Evolutionary conservation across 2,329 filamentous ascomycete genomes (phyloP).

Genomic region (Xylariales sp.): DNA sequence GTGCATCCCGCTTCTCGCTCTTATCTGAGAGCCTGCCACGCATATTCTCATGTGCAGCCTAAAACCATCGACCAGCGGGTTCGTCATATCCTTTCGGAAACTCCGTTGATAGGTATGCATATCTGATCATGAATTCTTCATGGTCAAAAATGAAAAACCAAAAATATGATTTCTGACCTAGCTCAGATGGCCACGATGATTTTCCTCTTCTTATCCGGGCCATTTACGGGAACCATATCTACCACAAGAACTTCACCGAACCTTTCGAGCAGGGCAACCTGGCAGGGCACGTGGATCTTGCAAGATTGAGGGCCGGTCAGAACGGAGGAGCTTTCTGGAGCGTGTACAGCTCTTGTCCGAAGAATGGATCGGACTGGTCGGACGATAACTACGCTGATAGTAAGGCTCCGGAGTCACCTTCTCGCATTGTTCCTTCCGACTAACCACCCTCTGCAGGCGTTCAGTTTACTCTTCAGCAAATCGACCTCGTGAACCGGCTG

Average conservation of each 20-base stretch:
- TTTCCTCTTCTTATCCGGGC: conserved; percentile 69
- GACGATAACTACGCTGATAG: conserved; percentile 58
- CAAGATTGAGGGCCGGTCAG: conserved; percentile 64
- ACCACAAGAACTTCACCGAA: conserved; percentile 66
- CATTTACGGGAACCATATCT: conserved; percentile 72
- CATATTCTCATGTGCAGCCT: conserved; percentile 19
- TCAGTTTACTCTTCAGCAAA: conserved; percentile 62
- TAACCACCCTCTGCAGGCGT: conserved; percentile 49
- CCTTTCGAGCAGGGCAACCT: conserved; percentile 70
- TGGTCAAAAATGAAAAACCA: background rate
- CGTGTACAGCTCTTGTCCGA: conserved; percentile 74
- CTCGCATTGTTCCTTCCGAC: conserved; percentile 32
- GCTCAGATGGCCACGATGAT: conserved; percentile 82
- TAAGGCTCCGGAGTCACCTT: background rate
- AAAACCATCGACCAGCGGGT: conserved; percentile 40
- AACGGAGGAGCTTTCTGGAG: conserved; percentile 93
- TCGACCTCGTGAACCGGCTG: conserved; percentile 61
- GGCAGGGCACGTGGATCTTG: conserved; percentile 70
- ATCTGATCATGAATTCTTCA: conserved; percentile 9
- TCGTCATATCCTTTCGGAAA: conserved; percentile 37
- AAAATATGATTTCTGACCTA: background rate
- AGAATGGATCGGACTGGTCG: conserved; percentile 67
- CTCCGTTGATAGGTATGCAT: conserved; percentile 44
- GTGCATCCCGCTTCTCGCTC: conserved; percentile 18
- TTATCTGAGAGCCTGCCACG: conserved; percentile 15